Base-by-base conservation (phyloP, 768 basidiomycete genomes). In the Suillus ampliporus region DNA sequence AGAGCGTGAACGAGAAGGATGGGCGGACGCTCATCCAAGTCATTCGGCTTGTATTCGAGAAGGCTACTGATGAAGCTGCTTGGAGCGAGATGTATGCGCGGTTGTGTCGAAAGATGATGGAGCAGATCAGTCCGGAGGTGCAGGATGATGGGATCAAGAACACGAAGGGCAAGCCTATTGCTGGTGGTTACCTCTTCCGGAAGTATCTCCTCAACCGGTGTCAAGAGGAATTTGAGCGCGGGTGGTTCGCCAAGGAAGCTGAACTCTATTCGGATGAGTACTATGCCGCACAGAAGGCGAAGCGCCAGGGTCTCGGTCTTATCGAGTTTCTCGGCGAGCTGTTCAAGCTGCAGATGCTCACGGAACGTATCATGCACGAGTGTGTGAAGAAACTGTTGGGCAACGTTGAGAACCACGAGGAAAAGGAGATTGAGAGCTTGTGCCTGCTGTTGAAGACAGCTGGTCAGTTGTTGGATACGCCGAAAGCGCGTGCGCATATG, bases 71-170 rank as follows among this genome's bases (percentile, higher is more conserved):
- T 75, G 96, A 97, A 75, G 94, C 94, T 46, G 86, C 89, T 7
- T 96, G 94, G 91, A 96, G 94, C 2, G 91, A 94, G 81, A 98
- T 98, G 94, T 98, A 99, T 75, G 97, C 97, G 44, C 89, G 92
- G 34, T 82, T 99, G 40, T 98, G 96, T 74, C 83, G 94, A 67
- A 93, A 95, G 84, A 91, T 98, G 87, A 93, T 96, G 91, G 94
- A 95, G 78, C 87, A 87, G 73, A 92, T 99, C 74, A 93, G 89
- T 61, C 82, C 88, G 37, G 88, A 91, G 64, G 93, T 98, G 5
- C 89, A 90, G 68, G 96, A 98, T 72, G 92, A 95, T 62, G 88
- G 89, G 11, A 91, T 97, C 78, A 87, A 83, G 79, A 88, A 87
- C 67, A 50, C 78, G 17, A 93, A 95, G 65, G 94, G 92, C 71